A percentile compares a stretch with the other conserved stretches of the same genome.
These are phyloP conservation scores for Dichomitus squalens DNA, from an alignment of 1,284 basidiomycete genomes.

Conservation along the genomic window DNA sequence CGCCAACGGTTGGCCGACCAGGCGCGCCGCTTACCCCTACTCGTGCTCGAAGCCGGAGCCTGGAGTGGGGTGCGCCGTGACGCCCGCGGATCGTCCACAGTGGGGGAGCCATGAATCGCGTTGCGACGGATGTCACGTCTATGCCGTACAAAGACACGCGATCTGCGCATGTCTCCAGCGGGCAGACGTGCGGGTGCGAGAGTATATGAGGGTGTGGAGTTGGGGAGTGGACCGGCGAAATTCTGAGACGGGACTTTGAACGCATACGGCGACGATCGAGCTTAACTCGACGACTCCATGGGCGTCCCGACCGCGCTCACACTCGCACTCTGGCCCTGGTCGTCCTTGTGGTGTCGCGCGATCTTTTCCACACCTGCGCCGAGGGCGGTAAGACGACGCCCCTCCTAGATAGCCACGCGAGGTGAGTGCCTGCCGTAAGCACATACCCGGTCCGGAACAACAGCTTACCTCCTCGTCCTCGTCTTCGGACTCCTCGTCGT, in stretches of 20 bases:
- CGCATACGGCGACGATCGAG: slow-evolving; percentile 2
- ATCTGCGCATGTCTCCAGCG: slow-evolving; percentile 3
- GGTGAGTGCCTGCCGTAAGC: neutral
- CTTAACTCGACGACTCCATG: slow-evolving; percentile 13
- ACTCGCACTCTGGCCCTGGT: neutral
- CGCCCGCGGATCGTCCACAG: slow-evolving; percentile 10
- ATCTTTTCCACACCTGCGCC: slow-evolving; percentile 76
- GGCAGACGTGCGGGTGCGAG: neutral
- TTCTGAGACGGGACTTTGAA: neutral
- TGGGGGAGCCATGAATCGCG: slow-evolving; percentile 9
- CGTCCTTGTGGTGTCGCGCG: slow-evolving; percentile 49
- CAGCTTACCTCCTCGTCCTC: slow-evolving; percentile 18
- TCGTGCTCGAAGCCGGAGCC: neutral
- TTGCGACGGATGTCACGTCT: slow-evolving; percentile 2
- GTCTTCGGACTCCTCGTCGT: slow-evolving; percentile 18
- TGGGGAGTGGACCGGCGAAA: neutral
- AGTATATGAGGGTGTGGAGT: slow-evolving; percentile 12
- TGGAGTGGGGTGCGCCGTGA: slow-evolving; percentile 2
- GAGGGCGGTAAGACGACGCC: slow-evolving; percentile 41
- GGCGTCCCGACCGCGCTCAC: neutral
- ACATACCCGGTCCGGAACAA: neutral
- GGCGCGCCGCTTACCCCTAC: neutral
- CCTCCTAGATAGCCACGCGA: slow-evolving; percentile 11
- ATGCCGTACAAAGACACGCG: slow-evolving; percentile 17
- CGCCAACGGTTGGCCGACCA: neutral